phyloP scores from a whole-genome alignment of 192 early-diverging fungal species.

The Cladochytrium replicatum region DNA sequence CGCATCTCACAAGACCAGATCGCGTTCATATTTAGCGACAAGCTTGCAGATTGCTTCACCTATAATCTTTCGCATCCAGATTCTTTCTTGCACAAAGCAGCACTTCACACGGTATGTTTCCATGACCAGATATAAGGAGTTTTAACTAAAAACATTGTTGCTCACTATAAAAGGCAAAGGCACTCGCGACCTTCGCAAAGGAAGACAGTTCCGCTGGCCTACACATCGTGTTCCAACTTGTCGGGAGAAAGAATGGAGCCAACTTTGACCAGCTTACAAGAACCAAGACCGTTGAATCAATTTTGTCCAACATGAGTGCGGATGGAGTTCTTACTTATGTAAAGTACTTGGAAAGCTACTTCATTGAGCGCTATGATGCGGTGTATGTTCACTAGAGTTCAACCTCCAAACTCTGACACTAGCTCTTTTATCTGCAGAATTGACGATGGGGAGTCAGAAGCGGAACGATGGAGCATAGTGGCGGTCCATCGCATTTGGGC shows the following conservation, averaged over 20 bases:
- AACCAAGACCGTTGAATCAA: constrained; percentile 69
- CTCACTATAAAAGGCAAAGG: constrained; percentile 24
- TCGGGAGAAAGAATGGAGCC: constrained; percentile 62
- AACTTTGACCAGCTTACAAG: constrained; percentile 59
- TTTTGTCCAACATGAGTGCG: constrained; percentile 61
- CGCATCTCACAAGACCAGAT: constrained; percentile 45
- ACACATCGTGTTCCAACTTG: constrained; percentile 68
- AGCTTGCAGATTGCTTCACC: constrained; percentile 77
- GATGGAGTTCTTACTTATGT: constrained; percentile 62
- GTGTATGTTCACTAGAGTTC: neutral
- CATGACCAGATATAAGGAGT: no score
- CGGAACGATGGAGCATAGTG: constrained; percentile 1
- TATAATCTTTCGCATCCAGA: constrained; percentile 71
- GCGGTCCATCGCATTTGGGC: constrained; percentile 66
- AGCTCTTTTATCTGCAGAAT: neutral
- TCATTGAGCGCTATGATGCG: constrained; percentile 40
- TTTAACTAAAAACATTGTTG: constrained; percentile 2
- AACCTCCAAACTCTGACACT: neutral
- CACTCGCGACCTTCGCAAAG: constrained; percentile 48
- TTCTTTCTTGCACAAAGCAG: constrained; percentile 71
- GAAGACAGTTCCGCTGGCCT: constrained; percentile 61
- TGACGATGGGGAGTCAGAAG: neutral
- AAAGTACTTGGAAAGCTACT: constrained; percentile 57
- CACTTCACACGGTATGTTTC: constrained; percentile 57
- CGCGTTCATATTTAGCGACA: constrained; percentile 64